A percentile compares a stretch with the other conserved stretches of the same genome.
Conservation (phyloP, 2,329 filamentous ascomycete species). For the Xylariaceae sp. region DNA sequence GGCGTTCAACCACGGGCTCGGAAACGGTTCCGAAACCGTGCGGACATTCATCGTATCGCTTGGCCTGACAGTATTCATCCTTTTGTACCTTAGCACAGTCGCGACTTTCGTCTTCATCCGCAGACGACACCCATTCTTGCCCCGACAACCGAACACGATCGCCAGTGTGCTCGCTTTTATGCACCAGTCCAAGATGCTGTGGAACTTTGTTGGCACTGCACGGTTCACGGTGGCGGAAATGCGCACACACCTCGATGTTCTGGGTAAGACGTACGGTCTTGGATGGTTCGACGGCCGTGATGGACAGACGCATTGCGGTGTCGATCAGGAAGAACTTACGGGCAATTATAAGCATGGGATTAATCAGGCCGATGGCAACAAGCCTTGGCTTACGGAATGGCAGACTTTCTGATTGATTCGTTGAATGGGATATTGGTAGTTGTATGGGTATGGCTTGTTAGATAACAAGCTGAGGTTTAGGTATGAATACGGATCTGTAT, state of each 20-base stretch:
- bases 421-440: neutral
- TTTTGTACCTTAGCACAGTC: constrained; percentile 61
- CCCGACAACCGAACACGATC: constrained; percentile 75
- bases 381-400: constrained; percentile 49
- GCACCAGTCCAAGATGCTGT: constrained; percentile 76
- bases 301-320: constrained; percentile 68
- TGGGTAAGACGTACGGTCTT: constrained; percentile 67
- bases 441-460: neutral
- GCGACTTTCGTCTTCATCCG: constrained; percentile 57
- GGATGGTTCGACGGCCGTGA: constrained; percentile 76
- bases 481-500: too few relatives aligned
- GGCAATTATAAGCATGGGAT: constrained; percentile 63
- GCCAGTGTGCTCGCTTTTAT: constrained; percentile 72
- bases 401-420: constrained; percentile 23
- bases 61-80: constrained; percentile 56
- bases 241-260: constrained; percentile 53
- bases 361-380: constrained; percentile 44
- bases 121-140: constrained; percentile 67
- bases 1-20: constrained; percentile 31
- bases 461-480: too few relatives aligned
- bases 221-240: constrained; percentile 59
- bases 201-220: constrained; percentile 68
- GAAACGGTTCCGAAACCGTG: constrained; percentile 56
- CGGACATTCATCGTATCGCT: constrained; percentile 65
- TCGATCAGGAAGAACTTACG: constrained; percentile 71